Base-by-base conservation (phyloP, 2,329 filamentous ascomycete species). In the Mariannaea sp. region DNA sequence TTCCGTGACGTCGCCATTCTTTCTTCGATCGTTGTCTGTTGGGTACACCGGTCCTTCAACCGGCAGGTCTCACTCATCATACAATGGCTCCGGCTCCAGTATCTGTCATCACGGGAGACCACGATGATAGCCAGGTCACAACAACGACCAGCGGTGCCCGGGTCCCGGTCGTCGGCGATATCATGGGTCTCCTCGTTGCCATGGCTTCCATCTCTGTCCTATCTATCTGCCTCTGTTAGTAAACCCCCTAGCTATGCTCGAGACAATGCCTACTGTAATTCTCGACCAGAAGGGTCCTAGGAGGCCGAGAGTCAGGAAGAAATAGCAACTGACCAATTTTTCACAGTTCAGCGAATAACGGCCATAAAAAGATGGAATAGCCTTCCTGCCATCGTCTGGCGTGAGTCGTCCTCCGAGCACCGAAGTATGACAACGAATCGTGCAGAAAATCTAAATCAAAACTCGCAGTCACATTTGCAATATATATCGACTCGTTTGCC, bases 401-500 rank as follows among this genome's bases (percentile, higher is more conserved):
- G 77, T 78, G 67, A 60, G 75, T 71, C 22, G 24, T 16, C 14
- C 13, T 2, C 19, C 6, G 2, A 5, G n/a, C 19, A 10, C n/a
- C n/a, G n/a, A 39, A 35, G 10, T 24, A 16, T 20, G 12, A n/a
- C 6, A 33, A 3, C 4, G 5, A 16, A 14, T n/a, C 13, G 14
- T 13, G 2, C 4, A 17, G 2, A n/a, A n/a, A 35, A 8, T 7
- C 20, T 22, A 26, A 38, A 33, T 27, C 24, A 41, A 45, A 7
- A n/a, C n/a, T 8, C 17, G 35, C 44, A 86, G 84, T 87, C 42
- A 77, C 86, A 41, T 72, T 87, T 35, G 72, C 77, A 8, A 82
- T 87, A 29, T 87, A 86, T 59, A 32, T 73, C 52, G 83, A 86
- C 57, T 86, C 83, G 1, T 84, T 80, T 49, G 59, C 79, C 7